Conservation (phyloP, 805 yeast species). For the Zygosaccharomyces bailii region DNA sequence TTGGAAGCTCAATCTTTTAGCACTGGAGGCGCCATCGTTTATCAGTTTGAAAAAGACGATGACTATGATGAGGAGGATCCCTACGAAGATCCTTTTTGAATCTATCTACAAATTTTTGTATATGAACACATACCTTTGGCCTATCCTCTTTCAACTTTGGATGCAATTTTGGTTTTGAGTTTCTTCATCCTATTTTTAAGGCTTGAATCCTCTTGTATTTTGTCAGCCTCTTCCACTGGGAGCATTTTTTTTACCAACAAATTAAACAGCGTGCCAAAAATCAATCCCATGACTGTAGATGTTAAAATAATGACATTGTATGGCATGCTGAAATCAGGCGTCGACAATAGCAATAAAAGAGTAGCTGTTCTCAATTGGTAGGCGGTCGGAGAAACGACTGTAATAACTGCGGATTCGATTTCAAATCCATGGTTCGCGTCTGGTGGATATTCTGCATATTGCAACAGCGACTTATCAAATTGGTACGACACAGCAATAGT, state of each 20-base stretch:
- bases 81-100: slow-evolving; percentile 88
- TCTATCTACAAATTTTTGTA: slow-evolving; percentile 1
- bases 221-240: slow-evolving; percentile 66
- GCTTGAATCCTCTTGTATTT: slow-evolving; percentile 16
- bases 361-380: slow-evolving; percentile 78
- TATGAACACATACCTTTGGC: not conserved
- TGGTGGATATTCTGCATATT: slow-evolving; percentile 94
- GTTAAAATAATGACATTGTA: slow-evolving; percentile 93
- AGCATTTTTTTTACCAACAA: slow-evolving; percentile 69
- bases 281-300: slow-evolving; percentile 87
- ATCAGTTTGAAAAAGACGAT: slow-evolving; percentile 93
- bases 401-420: slow-evolving; percentile 82
- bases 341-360: slow-evolving; percentile 80
- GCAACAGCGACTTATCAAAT: slow-evolving; percentile 82
- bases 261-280: slow-evolving; percentile 84
- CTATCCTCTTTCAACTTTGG: slow-evolving; percentile 6
- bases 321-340: slow-evolving; percentile 99
- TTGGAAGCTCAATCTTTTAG: slow-evolving; percentile 80
- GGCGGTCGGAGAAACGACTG: slow-evolving; percentile 43
- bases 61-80: slow-evolving; percentile 99
- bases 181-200: slow-evolving; percentile 23
- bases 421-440: slow-evolving; percentile 98
- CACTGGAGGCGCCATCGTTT: slow-evolving; percentile 90
- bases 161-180: slow-evolving; percentile 14
- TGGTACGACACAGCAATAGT: slow-evolving; percentile 63